Evolutionary conservation across 148 eudicot genomes (phyloP).

Genomic region (Silene uniflora): DNA sequence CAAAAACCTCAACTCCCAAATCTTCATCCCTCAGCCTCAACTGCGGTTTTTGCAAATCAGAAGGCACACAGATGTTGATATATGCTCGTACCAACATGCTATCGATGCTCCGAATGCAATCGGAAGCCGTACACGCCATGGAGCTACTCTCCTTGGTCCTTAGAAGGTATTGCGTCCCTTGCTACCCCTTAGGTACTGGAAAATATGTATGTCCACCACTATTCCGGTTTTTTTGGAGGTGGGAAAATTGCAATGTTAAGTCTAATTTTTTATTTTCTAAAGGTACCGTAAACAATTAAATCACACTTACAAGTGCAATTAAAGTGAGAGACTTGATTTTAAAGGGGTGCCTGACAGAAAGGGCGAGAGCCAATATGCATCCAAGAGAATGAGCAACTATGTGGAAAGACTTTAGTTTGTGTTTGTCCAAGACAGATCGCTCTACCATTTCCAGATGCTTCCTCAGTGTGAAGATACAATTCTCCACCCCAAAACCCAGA

Average conservation of each 20-base stretch:
- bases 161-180: slow-evolving; percentile 70
- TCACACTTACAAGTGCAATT: slow-evolving; percentile 69
- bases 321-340: slow-evolving; percentile 76
- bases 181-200: slow-evolving; percentile 72
- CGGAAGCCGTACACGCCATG: slow-evolving; percentile 76
- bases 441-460: slow-evolving; percentile 92
- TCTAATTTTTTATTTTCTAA: neutral
- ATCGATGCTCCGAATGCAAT: slow-evolving; percentile 74
- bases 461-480: slow-evolving; percentile 68
- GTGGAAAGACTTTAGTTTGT: slow-evolving; percentile 72
- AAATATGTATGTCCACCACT: slow-evolving; percentile 66
- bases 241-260: too few species aligned
- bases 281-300: neutral
- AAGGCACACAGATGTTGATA: slow-evolving; percentile 66
- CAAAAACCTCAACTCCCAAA: too few species aligned
- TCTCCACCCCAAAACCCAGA: too few species aligned
- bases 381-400: slow-evolving; percentile 94
- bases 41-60: slow-evolving; percentile 76
- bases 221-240: neutral
- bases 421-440: slow-evolving; percentile 50
- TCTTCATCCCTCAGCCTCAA: too few species aligned
- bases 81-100: slow-evolving; percentile 92
- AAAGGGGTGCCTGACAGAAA: slow-evolving; percentile 64
- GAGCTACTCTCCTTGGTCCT: slow-evolving; percentile 69
- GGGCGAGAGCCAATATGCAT: slow-evolving; percentile 84